Conservation (phyloP, 2,329 filamentous ascomycete genomes). For the Alternaria consortialis region DNA sequence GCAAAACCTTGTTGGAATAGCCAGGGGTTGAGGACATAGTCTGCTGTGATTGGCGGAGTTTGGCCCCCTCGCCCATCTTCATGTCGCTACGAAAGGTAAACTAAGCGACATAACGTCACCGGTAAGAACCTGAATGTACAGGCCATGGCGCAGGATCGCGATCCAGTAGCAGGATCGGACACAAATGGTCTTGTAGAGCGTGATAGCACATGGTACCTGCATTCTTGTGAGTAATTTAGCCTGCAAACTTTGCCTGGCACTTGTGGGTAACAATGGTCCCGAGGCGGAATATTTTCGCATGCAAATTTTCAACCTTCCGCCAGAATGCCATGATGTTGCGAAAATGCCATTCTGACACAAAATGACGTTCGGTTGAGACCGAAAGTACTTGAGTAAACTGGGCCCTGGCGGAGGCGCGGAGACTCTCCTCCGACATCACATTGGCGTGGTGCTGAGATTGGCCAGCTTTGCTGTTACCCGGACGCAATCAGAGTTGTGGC, state of each 20-base stretch:
- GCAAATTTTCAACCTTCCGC: conserved; percentile 13
- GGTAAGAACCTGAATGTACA: conserved; percentile 19
- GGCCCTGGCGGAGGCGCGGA: conserved; percentile 2
- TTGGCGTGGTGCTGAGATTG: conserved; percentile 14
- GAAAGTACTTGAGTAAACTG: conserved; percentile 3
- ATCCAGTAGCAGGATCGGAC: conserved; percentile 28
- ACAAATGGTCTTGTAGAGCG: conserved; percentile 23
- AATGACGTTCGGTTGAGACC: conserved; percentile 25
- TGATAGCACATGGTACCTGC: conserved; percentile 37
- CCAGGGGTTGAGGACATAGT: conserved; percentile 1
- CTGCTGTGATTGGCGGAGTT: conserved; percentile 33
- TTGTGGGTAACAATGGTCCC: background rate
- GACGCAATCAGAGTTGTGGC: conserved; percentile 9
- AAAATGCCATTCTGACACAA: conserved; percentile 16
- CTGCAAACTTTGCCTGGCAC: conserved; percentile 5
- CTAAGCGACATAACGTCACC: conserved; percentile 45
- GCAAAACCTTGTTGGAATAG: conserved; percentile 21
- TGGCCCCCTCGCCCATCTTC: conserved; percentile 28
- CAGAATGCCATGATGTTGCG: conserved; percentile 18
- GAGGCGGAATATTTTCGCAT: conserved; percentile 11
- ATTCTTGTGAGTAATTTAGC: conserved; percentile 18
- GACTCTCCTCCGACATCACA: conserved; percentile 16
- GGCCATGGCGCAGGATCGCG: conserved; percentile 33
- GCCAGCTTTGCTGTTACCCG: conserved; percentile 11
- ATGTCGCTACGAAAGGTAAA: conserved; percentile 16